Conservation (phyloP, 1,139 yeast genomes). For the Blastobotrys capitulatus region DNA sequence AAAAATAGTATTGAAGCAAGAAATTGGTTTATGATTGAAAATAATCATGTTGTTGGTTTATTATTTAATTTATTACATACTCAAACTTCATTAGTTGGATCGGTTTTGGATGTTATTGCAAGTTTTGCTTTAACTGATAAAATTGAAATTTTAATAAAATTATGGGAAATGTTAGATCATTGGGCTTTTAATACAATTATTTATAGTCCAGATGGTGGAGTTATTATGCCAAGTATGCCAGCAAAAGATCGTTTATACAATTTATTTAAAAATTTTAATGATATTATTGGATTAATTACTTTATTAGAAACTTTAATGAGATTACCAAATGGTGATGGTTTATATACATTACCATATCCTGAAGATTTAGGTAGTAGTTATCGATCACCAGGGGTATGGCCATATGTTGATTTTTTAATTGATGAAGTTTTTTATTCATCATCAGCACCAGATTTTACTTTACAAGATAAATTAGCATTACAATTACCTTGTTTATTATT, state of each 20-base stretch:
- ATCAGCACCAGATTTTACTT: constrained; percentile 28
- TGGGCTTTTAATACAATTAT: constrained; percentile 52
- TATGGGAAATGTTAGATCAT: constrained; percentile 71
- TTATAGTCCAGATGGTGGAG: constrained; percentile 26
- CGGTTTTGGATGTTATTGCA: constrained; percentile 48
- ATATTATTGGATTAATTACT: constrained; percentile 56
- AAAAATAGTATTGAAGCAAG: constrained; percentile 40
- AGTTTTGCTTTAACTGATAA: constrained; percentile 45
- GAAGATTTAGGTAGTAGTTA: constrained; percentile 55
- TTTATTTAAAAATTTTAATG: constrained; percentile 28
- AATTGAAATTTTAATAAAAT: constrained; percentile 40
- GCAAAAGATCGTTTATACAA: constrained; percentile 29
- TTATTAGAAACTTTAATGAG: constrained; percentile 42
- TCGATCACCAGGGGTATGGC: constrained; percentile 69
- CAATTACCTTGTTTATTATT: constrained; percentile 52
- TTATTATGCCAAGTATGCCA: constrained; percentile 22
- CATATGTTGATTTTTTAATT: constrained; percentile 68
- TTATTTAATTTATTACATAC: constrained; percentile 45
- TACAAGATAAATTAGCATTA: constrained; percentile 41
- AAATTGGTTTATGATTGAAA: constrained; percentile 27
- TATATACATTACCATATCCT: constrained; percentile 51
- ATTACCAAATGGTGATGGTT: constrained; percentile 27
- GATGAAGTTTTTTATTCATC: constrained; percentile 57
- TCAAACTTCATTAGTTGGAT: constrained; percentile 50
- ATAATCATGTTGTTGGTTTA: constrained; percentile 28